Evolutionary conservation across 768 basidiomycete species (phyloP), one percentile per base, ranked within the genome.

Genomic region (Tubosaeta sp.): DNA sequence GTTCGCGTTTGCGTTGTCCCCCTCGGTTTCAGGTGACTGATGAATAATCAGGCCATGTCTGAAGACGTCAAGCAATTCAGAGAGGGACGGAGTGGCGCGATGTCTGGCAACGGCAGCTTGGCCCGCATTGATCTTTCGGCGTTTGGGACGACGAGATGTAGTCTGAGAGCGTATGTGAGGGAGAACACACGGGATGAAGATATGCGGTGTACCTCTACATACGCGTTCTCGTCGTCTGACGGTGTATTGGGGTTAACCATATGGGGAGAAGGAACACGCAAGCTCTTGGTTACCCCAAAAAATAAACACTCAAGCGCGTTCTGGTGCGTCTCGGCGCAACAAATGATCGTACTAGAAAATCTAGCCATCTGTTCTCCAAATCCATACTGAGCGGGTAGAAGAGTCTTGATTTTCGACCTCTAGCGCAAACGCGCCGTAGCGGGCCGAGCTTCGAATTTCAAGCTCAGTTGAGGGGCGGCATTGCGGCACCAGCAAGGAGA

Each of bases 121-220:
- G 7, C 68, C 54, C 0, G 47, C 51, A 29, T 60, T 61, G 32
- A 56, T 53, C 44, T 66, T 68, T 13, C 62, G 68, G 33, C 68
- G 66, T 48, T 70, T 68, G 43, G 41, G 27, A 16, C 57, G 62
- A 33, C 48, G 54, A 3, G 52, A 56, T 46, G 54, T 57, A 5
- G 32, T 35, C 62, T 62, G 50, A 8, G 16, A 26, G 32, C 9
- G 9, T 17, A 8, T 5, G 14, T 31, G 19, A 33, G 46, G 19
- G 12, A 26, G 25, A 33, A 26, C 45, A 41, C 3, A 9, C 8
- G 14, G 16, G 2, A 26, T 12, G 16, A 19, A 16, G 31, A 35
- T 13, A 19, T 12, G 19, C 7, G 6, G 6, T n/a, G 11, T 48
- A 68, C 67, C 52, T 68, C 60, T 2, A 6, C 26, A 49, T 64